Conservation (phyloP, 75 land plant species). For the Cunninghamia lanceolata region DNA sequence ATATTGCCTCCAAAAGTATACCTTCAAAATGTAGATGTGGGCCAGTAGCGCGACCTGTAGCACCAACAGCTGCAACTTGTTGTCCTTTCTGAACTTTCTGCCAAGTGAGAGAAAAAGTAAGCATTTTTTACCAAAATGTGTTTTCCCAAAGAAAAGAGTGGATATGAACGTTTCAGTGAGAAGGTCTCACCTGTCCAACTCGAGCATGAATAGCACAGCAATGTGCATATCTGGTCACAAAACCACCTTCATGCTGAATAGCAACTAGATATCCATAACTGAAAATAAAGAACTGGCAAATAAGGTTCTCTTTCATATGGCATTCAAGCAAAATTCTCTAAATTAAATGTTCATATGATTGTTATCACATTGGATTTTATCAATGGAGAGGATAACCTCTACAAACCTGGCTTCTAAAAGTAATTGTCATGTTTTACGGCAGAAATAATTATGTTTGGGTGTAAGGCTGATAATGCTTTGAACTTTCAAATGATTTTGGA, state of each 20-base stretch:
- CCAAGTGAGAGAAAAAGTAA: conserved; percentile 5
- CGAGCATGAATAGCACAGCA: conserved; percentile 43
- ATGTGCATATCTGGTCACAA: conserved; percentile 41
- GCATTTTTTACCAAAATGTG: not conserved
- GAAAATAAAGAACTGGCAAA: not conserved
- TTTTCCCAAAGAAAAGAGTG: not conserved
- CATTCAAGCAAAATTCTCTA: not conserved
- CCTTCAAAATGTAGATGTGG: conserved; percentile 48
- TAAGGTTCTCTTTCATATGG: not conserved
- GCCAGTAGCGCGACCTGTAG: conserved; percentile 38
- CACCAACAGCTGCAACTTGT: conserved; percentile 40
- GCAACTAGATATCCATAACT: conserved; percentile 42
- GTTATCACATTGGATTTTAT: too few species aligned
- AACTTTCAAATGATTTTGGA: not conserved
- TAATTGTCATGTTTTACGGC: not conserved
- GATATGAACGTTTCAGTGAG: not conserved
- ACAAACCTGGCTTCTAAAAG: not conserved
- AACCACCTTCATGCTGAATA: conserved; percentile 41
- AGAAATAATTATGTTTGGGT: not conserved
- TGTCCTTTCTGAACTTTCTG: conserved; percentile 40
- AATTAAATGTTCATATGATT: too few species aligned
- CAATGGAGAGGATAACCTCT: not conserved
- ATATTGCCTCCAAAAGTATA: not conserved
- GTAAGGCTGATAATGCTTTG: not conserved
- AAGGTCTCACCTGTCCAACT: conserved; percentile 31